Evolutionary conservation across 768 basidiomycete genomes (phyloP).

Genomic region (Nevesoporus exiguus): DNA sequence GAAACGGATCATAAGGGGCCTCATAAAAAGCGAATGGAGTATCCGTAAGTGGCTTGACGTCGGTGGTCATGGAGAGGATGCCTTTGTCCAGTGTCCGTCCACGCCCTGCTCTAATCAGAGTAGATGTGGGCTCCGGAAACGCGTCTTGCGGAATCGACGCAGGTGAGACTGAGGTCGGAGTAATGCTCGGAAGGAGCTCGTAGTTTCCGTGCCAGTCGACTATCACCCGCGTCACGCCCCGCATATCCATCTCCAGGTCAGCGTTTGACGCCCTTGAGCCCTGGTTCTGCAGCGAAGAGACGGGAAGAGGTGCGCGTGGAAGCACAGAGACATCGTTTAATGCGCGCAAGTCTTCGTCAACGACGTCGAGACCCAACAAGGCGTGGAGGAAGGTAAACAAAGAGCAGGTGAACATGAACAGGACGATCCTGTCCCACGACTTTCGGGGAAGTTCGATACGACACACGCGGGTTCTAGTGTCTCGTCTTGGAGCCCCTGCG

Average conservation of each 20-base stretch:
- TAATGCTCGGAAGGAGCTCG: slow-evolving; percentile 13
- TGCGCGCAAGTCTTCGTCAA: not conserved
- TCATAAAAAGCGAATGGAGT: slow-evolving; percentile 1
- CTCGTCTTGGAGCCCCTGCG: not conserved
- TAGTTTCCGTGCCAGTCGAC: slow-evolving; percentile 21
- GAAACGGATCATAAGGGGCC: slow-evolving; percentile 23
- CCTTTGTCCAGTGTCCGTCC: not conserved
- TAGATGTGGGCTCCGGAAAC: slow-evolving; percentile 23
- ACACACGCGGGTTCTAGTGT: not conserved
- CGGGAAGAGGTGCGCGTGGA: not conserved
- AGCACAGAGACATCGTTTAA: not conserved
- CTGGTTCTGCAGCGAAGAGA: not conserved
- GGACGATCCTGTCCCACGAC: slow-evolving; percentile 22
- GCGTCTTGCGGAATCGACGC: slow-evolving; percentile 17
- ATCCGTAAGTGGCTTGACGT: not conserved
- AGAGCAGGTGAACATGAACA: slow-evolving; percentile 24
- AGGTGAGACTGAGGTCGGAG: not conserved
- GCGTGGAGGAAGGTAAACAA: slow-evolving; percentile 26
- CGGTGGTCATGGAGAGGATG: not conserved
- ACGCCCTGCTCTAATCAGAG: not conserved
- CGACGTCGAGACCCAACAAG: slow-evolving; percentile 21
- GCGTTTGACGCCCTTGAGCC: not conserved
- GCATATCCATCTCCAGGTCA: not conserved
- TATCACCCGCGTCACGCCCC: slow-evolving; percentile 4
- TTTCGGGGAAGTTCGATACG: slow-evolving; percentile 7